A percentile compares a stretch with the other conserved stretches of the same genome.
Conservation (phyloP, 2,329 filamentous ascomycete species). For the Ceratocystis colombiana region DNA sequence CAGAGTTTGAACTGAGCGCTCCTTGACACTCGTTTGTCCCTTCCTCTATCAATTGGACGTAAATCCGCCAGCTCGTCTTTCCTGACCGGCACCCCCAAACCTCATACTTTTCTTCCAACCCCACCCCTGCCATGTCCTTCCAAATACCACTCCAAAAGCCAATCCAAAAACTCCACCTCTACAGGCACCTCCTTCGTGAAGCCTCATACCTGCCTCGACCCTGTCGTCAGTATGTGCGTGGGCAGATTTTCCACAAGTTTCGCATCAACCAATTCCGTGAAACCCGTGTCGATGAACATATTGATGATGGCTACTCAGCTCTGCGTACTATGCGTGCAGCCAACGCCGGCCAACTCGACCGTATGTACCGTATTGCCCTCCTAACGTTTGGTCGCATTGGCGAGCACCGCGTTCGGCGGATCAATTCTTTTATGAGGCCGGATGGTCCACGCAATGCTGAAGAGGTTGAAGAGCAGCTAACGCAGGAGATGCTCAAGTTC, state of each 20-base stretch:
- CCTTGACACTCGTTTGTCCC: no score
- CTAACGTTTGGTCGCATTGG: slow-evolving; percentile 46
- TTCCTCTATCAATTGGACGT: no score
- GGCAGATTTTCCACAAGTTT: slow-evolving; percentile 40
- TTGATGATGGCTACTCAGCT: slow-evolving; percentile 36
- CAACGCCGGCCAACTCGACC: slow-evolving; percentile 40
- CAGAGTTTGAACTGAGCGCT: no score
- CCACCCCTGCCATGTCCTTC: slow-evolving; percentile 17
- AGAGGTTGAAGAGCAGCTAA: slow-evolving; percentile 34
- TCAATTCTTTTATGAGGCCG: slow-evolving; percentile 34
- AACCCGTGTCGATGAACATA: slow-evolving; percentile 29
- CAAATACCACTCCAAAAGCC: slow-evolving; percentile 32
- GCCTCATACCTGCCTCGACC: slow-evolving; percentile 48
- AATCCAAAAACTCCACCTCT: slow-evolving; percentile 37
- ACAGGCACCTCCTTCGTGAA: slow-evolving; percentile 52
- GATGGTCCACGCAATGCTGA: slow-evolving; percentile 36
- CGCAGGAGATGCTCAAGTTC: neutral
- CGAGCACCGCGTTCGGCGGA: slow-evolving; percentile 41
- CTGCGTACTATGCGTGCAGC: slow-evolving; percentile 44
- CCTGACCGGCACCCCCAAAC: neutral
- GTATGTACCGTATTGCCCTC: slow-evolving; percentile 41
- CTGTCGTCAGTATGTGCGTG: slow-evolving; percentile 38
- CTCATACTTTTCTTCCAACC: neutral
- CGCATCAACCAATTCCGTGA: slow-evolving; percentile 34
- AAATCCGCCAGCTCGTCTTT: no score